A percentile compares a stretch with the other conserved stretches of the same genome.
phyloP scores from a whole-genome alignment of 257 asterid species.

The Capsicum pubescens region DNA sequence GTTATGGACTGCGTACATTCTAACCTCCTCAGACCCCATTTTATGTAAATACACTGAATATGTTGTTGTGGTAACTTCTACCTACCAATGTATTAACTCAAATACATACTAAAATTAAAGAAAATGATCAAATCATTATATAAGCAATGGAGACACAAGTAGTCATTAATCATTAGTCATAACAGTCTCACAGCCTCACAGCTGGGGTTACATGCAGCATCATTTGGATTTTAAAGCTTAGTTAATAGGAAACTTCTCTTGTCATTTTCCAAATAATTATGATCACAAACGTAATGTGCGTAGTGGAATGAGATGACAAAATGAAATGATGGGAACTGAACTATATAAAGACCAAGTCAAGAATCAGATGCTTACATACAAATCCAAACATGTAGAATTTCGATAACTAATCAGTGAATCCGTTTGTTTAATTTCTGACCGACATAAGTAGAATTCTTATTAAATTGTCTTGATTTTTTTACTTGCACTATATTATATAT shows the following conservation, averaged over 20 bases:
- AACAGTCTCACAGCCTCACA: background rate
- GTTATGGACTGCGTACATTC: too few relatives aligned
- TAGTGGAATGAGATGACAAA: conserved; percentile 15
- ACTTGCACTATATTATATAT: background rate
- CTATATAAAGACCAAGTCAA: conserved; percentile 10
- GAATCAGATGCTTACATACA: background rate
- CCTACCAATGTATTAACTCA: too few relatives aligned
- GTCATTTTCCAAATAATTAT: conserved; percentile 13
- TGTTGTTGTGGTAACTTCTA: too few relatives aligned
- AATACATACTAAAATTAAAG: too few relatives aligned
- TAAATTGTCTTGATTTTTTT: background rate
- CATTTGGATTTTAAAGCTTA: background rate
- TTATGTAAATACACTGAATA: too few relatives aligned
- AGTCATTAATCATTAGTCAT: background rate
- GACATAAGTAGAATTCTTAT: background rate
- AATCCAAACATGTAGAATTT: background rate
- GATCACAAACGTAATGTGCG: background rate
- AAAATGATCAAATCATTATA: too few relatives aligned
- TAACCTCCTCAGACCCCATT: too few relatives aligned
- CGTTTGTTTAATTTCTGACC: background rate
- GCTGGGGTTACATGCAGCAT: background rate
- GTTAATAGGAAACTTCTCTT: background rate
- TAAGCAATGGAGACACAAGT: conserved; percentile 14
- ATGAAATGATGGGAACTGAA: conserved; percentile 9
- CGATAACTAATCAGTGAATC: background rate